Evolutionary conservation across 257 asterid species (phyloP).

Genomic region (Haberlea rhodopensis): DNA sequence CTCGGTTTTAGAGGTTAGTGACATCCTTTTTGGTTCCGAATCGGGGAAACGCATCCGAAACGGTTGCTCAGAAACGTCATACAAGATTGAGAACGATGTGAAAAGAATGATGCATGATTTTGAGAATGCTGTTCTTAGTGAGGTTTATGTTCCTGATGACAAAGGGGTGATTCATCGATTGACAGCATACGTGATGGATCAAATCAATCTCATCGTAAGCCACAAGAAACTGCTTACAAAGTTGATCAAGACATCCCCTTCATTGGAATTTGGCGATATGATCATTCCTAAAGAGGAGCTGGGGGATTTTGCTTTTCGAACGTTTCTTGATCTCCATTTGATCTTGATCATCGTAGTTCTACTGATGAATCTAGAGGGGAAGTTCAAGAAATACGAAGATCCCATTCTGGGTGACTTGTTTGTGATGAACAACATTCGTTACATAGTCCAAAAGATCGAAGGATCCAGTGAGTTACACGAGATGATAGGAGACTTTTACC

Average conservation of each 20-base stretch:
- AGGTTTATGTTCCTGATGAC: constrained; percentile 12
- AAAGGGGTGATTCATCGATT: constrained; percentile 30
- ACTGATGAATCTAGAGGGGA: constrained; percentile 25
- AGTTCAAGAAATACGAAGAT: constrained; percentile 20
- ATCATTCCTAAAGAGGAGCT: constrained; percentile 22
- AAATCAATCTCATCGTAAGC: constrained; percentile 22
- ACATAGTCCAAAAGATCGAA: constrained; percentile 28
- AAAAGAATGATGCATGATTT: constrained; percentile 35
- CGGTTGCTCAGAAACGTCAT: neutral
- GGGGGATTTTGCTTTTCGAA: neutral
- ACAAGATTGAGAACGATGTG: constrained; percentile 30
- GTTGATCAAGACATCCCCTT: constrained; percentile 35
- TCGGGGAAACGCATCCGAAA: constrained; percentile 25
- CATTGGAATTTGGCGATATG: constrained; percentile 15
- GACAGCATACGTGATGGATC: constrained; percentile 29
- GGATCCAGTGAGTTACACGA: constrained; percentile 25
- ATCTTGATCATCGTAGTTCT: constrained; percentile 35
- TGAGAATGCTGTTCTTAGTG: constrained; percentile 22
- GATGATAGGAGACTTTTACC: constrained; percentile 33
- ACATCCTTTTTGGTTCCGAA: constrained; percentile 26
- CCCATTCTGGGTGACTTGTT: constrained; percentile 31
- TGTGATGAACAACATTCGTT: constrained; percentile 40
- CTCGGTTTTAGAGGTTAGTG: constrained; percentile 25
- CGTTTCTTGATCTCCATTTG: constrained; percentile 35
- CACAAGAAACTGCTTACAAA: constrained; percentile 26